phyloP scores from a whole-genome alignment of 1,139 yeast genomes.

The Geotrichum restrictum region DNA sequence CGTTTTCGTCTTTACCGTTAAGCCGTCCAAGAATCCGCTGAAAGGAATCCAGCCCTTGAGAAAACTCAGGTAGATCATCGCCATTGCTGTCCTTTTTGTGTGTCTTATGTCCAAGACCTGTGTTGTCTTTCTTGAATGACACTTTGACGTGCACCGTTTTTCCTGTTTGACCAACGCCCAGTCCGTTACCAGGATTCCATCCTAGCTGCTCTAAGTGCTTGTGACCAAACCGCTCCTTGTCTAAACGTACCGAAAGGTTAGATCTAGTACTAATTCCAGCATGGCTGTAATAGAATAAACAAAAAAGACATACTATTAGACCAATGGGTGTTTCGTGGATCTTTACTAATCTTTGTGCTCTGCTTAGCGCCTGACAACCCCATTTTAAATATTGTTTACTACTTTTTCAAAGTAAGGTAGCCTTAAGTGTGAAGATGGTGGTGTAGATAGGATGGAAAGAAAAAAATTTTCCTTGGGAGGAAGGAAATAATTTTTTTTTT shows the following conservation, averaged over 20 bases:
- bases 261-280: not conserved
- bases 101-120: slow-evolving; percentile 75
- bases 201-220: slow-evolving; percentile 77
- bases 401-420: too few relatives aligned
- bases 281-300: not conserved
- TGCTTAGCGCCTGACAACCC: slow-evolving; percentile 85
- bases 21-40: slow-evolving; percentile 85
- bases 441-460: not conserved
- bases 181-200: slow-evolving; percentile 88
- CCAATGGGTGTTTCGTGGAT: slow-evolving; percentile 95
- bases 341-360: slow-evolving; percentile 83
- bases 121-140: slow-evolving; percentile 69
- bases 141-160: slow-evolving; percentile 83
- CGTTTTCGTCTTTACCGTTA: slow-evolving; percentile 42
- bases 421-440: not conserved
- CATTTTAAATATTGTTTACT: slow-evolving; percentile 40
- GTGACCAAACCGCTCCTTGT: slow-evolving; percentile 81
- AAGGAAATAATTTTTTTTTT: not conserved
- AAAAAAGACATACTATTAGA: slow-evolving; percentile 51
- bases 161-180: slow-evolving; percentile 58
- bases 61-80: slow-evolving; percentile 62
- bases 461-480: not conserved
- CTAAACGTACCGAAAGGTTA: slow-evolving; percentile 22
- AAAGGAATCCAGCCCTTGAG: slow-evolving; percentile 88
- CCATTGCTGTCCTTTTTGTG: slow-evolving; percentile 45